Conservation (phyloP, 306 rosid genomes). For the Malus fusca region DNA sequence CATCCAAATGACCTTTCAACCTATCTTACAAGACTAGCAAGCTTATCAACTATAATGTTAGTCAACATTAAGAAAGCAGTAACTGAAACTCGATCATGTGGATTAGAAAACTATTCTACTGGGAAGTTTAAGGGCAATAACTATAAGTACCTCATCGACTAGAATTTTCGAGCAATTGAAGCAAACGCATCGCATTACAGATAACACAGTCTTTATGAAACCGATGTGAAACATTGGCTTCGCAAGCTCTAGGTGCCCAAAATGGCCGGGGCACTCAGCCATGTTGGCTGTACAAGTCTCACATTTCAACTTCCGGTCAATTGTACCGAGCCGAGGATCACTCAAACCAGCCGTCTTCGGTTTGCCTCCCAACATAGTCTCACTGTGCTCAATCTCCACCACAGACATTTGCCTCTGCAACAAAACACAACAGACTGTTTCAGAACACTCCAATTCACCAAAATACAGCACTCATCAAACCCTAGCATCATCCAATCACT, state of each 20-base stretch:
- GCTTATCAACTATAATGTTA: background rate
- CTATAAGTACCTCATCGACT: constrained; percentile 66
- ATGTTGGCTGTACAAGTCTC: constrained; percentile 91
- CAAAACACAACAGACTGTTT: constrained; percentile 2
- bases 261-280: constrained; percentile 99
- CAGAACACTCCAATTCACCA: background rate
- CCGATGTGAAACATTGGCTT: constrained; percentile 98
- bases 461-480: background rate
- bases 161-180: constrained; percentile 90
- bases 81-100: background rate
- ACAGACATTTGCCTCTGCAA: constrained; percentile 98
- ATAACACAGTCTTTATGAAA: constrained; percentile 72
- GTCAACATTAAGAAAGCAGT: background rate
- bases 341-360: constrained; percentile 86
- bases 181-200: constrained; percentile 87
- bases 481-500: background rate
- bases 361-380: constrained; percentile 86
- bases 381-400: constrained; percentile 85
- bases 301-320: constrained; percentile 86
- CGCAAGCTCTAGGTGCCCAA: constrained; percentile 94
- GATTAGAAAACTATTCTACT: no score
- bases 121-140: background rate
- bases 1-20: background rate
- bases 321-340: constrained; percentile 89
- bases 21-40: background rate